These are phyloP conservation scores for Candida xiaguanensis DNA, from an alignment of 805 yeast species.

Conservation along the genomic window DNA sequence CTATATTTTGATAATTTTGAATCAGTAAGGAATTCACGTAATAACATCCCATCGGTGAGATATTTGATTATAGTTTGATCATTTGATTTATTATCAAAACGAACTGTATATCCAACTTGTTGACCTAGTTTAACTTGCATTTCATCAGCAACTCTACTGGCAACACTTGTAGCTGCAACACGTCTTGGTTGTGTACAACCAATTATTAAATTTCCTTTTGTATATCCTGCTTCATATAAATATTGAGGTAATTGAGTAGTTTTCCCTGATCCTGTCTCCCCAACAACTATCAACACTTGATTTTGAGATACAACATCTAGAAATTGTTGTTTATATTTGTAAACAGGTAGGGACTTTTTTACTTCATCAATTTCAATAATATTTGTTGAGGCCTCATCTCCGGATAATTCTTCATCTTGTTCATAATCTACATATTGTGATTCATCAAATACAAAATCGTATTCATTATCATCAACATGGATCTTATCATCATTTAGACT, in stretches of 20 bases:
- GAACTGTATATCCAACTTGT: constrained; percentile 82
- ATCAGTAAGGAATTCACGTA: constrained; percentile 79
- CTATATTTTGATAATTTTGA: constrained; percentile 67
- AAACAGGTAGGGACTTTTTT: constrained; percentile 74
- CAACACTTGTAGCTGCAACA: constrained; percentile 92
- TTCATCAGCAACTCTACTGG: constrained; percentile 88
- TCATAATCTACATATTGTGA: constrained; percentile 40
- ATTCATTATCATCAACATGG: constrained; percentile 41
- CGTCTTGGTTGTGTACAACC: constrained; percentile 95
- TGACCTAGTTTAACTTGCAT: constrained; percentile 76
- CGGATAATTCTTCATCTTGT: constrained; percentile 14
- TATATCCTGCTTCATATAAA: constrained; percentile 76
- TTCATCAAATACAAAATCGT: constrained; percentile 75
- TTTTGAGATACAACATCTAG: constrained; percentile 55
- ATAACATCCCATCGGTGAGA: constrained; percentile 93
- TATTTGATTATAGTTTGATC: constrained; percentile 73
- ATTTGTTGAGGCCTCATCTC: too few relatives aligned
- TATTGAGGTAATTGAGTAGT: constrained; percentile 93
- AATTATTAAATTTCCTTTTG: constrained; percentile 40
- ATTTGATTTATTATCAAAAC: constrained; percentile 79
- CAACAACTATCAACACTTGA: constrained; percentile 73
- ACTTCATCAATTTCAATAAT: constrained; percentile 46
- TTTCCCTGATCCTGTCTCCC: constrained; percentile 93
- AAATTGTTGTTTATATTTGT: constrained; percentile 54
- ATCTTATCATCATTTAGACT: constrained; percentile 36